Evolutionary conservation across 2,329 filamentous ascomycete genomes (phyloP), one percentile per base, ranked within the genome.

Genomic region (Verticillium tricorpus): DNA sequence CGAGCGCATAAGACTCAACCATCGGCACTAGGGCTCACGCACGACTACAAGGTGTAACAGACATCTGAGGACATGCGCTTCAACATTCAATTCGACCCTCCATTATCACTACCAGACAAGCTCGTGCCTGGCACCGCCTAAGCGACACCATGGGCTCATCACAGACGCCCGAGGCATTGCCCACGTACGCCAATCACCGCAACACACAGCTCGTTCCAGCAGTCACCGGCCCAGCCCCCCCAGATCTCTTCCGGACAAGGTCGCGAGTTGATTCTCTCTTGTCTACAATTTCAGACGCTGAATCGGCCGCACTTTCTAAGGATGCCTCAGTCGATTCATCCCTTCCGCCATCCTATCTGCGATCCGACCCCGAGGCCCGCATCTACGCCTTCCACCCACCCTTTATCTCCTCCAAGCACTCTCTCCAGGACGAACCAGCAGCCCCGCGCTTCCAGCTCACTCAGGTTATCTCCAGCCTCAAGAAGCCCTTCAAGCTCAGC

Each of bases 181-280:
- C 72, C 25, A 75, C 68, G 64, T 67, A 73, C 1, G 72, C 69
- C n/a, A 75, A 63, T 1, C 66, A 37, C 6, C 68, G 67, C 35
- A 71, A 34, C 6, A 59, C 34, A 28, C 25, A 58, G 3, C 52
- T 40, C 14, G 57, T 45, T 8, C 59, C 54, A 8, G 34, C 54
- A 14, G n/a, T 50, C 45, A 50, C 45, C 19, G 45, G 19, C 9
- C 1, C 45, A 25, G 9, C 45, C 11, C 45, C 45, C 3, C 45
- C 45, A 25, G 45, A 50, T n/a, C n/a, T 50, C 45, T 50, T 50
- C 45, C n/a, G 45, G 45, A 50, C n/a, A n/a, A 50, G 45, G 45
- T 50, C 45, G 1, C n/a, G 19, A n/a, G 45, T 50, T 7, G 45
- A 50, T 9, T 50, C 45, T 3, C 45, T 50, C n/a, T n/a, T 50